Evolutionary conservation across 306 rosid species (phyloP).

Genomic region (Rosa chinensis): DNA sequence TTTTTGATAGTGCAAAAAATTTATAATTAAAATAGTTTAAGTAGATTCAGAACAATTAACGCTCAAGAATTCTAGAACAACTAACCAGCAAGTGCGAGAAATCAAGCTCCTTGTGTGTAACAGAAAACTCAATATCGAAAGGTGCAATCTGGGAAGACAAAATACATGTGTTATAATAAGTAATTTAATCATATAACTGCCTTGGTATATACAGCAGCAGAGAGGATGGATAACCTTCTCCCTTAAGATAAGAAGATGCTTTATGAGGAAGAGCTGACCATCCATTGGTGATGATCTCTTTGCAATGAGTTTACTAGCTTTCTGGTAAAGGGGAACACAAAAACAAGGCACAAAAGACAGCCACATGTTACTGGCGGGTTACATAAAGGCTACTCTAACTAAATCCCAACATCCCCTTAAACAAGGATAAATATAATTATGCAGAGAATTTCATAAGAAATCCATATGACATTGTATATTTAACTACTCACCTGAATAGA

Average conservation of each 20-base stretch:
- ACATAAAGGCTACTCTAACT: background rate
- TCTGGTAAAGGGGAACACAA: conserved; percentile 45
- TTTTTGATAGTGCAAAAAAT: background rate
- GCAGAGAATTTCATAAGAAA: background rate
- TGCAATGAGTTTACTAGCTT: conserved; percentile 85
- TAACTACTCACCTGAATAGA: conserved; percentile 76
- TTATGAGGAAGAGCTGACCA: conserved; percentile 94
- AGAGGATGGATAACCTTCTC: conserved; percentile 70
- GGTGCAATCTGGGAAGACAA: conserved; percentile 78
- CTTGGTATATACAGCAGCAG: conserved; percentile 14
- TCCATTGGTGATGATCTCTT: conserved; percentile 94
- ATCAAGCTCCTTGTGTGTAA: conserved; percentile 97
- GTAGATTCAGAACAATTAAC: background rate
- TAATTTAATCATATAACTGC: conserved; percentile 17
- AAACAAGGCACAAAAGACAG: background rate
- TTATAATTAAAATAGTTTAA: background rate
- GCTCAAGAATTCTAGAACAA: conserved; percentile 25
- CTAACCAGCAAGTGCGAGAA: conserved; percentile 98
- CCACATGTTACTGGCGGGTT: background rate
- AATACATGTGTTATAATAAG: conserved; percentile 15
- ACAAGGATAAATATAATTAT: background rate
- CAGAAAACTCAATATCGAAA: conserved; percentile 88
- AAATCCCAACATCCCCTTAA: conserved; percentile 2
- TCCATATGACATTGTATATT: conserved; percentile 10
- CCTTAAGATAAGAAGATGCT: conserved; percentile 90